These are phyloP conservation scores for Trichophyton schoenleinii DNA, from an alignment of 2,329 filamentous ascomycete species.

Conservation along the genomic window DNA sequence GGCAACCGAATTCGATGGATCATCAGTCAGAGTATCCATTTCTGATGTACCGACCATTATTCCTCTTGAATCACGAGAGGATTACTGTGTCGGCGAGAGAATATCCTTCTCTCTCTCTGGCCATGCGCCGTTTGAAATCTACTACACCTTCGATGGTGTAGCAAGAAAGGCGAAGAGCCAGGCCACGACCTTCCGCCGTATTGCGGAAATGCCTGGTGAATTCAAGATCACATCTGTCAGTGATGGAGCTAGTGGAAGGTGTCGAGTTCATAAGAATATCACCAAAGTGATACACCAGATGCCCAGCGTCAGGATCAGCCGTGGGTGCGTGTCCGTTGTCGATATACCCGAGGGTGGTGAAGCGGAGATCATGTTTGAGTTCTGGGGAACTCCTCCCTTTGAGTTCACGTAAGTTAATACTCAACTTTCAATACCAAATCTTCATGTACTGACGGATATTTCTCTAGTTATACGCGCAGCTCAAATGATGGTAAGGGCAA, in stretches of 20 bases:
- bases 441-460: neutral
- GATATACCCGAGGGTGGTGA: conserved; percentile 96
- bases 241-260: conserved; percentile 72
- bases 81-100: conserved; percentile 93
- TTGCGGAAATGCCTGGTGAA: conserved; percentile 79
- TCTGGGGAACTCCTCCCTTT: conserved; percentile 89
- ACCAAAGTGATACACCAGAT: conserved; percentile 80
- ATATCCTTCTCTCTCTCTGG: conserved; percentile 86
- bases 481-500: conserved; percentile 71
- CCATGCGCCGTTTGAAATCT: conserved; percentile 80
- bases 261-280: conserved; percentile 65
- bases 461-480: conserved; percentile 61
- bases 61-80: conserved; percentile 65
- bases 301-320: conserved; percentile 79
- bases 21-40: conserved; percentile 78
- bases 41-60: conserved; percentile 89
- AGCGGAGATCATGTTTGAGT: conserved; percentile 86
- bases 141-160: conserved; percentile 74
- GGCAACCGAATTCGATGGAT: conserved; percentile 56
- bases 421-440: neutral
- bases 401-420: conserved; percentile 59
- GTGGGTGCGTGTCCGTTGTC: conserved; percentile 64
- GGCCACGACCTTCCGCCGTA: conserved; percentile 77
- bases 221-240: conserved; percentile 79
- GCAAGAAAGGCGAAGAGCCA: conserved; percentile 59